Conservation (phyloP, 129 eudicot genomes). For the Flaveria ramosissima region DNA sequence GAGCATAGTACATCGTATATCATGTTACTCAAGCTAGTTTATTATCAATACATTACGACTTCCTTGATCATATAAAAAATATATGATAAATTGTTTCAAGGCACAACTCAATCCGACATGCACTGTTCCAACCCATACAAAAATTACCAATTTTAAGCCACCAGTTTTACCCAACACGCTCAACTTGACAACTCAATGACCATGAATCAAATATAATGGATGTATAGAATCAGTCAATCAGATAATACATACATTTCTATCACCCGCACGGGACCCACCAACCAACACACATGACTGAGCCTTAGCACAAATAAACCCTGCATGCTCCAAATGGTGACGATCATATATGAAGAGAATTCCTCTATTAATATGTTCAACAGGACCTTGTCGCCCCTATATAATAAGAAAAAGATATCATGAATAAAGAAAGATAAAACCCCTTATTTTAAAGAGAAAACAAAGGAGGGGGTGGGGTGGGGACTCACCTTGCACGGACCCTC, state of each 20-base stretch:
- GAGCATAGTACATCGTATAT: background rate
- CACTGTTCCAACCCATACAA: background rate
- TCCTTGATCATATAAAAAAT: background rate
- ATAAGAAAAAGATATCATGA: background rate
- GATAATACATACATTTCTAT: slow-evolving; percentile 61
- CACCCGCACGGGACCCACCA: slow-evolving; percentile 84
- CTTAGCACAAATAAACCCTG: slow-evolving; percentile 96
- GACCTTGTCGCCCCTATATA: slow-evolving; percentile 90
- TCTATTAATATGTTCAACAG: slow-evolving; percentile 79
- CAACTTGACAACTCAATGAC: background rate
- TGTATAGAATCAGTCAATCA: background rate
- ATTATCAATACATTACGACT: background rate
- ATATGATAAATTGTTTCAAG: background rate
- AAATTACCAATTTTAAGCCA: background rate
- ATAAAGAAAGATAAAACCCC: background rate
- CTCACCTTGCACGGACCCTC: slow-evolving; percentile 87
- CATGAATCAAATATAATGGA: background rate
- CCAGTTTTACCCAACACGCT: background rate
- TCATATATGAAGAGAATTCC: slow-evolving; percentile 79
- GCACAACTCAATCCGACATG: background rate
- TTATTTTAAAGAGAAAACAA: background rate
- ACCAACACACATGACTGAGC: slow-evolving; percentile 77
- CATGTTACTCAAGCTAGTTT: background rate
- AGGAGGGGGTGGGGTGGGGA: background rate
- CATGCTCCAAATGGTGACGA: slow-evolving; percentile 98